Base-by-base conservation (phyloP, 2,329 filamentous ascomycete species). In the Rhynchosporium secalis region DNA sequence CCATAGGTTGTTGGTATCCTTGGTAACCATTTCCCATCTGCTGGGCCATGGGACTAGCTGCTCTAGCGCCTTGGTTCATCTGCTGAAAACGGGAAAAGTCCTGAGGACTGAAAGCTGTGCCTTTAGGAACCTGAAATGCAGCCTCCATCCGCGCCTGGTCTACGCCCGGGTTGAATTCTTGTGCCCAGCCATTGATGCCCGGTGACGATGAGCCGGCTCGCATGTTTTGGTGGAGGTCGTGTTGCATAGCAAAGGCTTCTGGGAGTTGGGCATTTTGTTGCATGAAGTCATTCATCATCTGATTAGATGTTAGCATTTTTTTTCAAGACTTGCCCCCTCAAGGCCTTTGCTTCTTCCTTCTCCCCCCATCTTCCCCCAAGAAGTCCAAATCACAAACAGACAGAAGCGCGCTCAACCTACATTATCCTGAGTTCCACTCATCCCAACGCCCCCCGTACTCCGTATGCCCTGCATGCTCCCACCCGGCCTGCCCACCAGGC, bases 221-320 rank as follows among this genome's bases (percentile, higher is more conserved):
- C 66, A 72, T 69, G 12, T 66, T 70, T 29, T 72, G 70, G 60
- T 70, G 71, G 13, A 72, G 60, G 51, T 72, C 68, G 41, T 73
- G 72, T 57, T 72, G 72, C 72, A 74, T 72, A 10, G 69, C 69
- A 33, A 75, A 73, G 4, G 68, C 67, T 64, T 75, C 73, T 9
- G 82, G 80, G 36, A 88, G 75, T 68, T 85, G 84, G 38, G 80
- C 87, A 60, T 85, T 86, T 73, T 95, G 89, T 74, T 96, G 92
- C 72, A 96, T 83, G 75, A 97, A 97, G 64, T 92, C 89, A 73
- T 96, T 92, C 86, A 96, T 91, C 88, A 94, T 92, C 91, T 96
- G 66, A 20, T 13, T n/a, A 46, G 26, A 57, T 15, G 40, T 63
- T 46, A 69, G 58, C 61, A 52, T 4, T 41, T 28, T 38, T 20